These are phyloP conservation scores for Bryoerythrophyllum caledonicum DNA, from an alignment of 225 moss, liverwort and hornwort genomes.

Conservation along the genomic window DNA sequence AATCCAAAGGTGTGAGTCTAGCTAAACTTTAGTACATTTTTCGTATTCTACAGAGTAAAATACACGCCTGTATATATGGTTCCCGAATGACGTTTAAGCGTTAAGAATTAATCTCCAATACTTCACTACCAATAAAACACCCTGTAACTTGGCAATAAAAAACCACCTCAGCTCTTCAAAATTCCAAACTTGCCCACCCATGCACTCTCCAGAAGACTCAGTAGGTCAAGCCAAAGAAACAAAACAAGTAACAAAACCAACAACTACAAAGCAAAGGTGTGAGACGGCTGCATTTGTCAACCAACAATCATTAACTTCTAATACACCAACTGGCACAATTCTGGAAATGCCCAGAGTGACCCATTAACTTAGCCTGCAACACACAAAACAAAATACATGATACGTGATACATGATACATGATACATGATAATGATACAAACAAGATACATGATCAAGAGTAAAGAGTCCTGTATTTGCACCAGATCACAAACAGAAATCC, in stretches of 20 bases:
- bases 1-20: no score
- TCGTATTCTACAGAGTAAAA: no score
- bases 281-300: constrained; percentile 12
- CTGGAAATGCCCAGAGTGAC: constrained; percentile 7
- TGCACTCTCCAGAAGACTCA: constrained; percentile 3
- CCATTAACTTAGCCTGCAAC: neutral
- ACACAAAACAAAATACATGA: neutral
- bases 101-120: no score
- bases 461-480: constrained; percentile 6
- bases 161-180: neutral
- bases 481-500: constrained; percentile 13
- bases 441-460: constrained; percentile 10
- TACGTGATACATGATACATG: no score
- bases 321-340: neutral
- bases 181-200: neutral
- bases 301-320: constrained; percentile 23
- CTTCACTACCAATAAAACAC: constrained; percentile 11
- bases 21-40: no score
- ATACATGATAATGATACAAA: no score
- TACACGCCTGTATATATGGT: no score
- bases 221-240: constrained; percentile 9
- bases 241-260: constrained; percentile 11
- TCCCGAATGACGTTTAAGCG: neutral
- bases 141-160: neutral
- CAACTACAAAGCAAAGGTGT: constrained; percentile 19